Conservation (phyloP, 1,284 basidiomycete species). For the Puccinia coronata region DNA sequence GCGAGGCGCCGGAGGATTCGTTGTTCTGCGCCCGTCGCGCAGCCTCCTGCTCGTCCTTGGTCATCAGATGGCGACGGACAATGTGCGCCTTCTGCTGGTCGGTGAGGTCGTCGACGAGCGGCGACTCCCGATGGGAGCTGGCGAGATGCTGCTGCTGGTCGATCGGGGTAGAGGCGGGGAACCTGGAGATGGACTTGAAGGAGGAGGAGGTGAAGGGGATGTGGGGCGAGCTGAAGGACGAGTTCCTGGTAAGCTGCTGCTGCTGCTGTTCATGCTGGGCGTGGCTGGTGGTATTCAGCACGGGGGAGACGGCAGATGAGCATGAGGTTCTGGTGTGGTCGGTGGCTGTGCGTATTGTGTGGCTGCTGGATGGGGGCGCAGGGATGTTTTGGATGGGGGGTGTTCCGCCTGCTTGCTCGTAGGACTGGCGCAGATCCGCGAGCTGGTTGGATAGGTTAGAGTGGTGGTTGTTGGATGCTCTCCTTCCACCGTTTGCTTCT, state of each 20-base stretch:
- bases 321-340: background rate
- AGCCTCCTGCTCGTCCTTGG: constrained; percentile 41
- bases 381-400: constrained; percentile 33
- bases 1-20: too few relatives aligned
- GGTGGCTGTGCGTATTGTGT: background rate
- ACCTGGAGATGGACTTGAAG: constrained; percentile 18
- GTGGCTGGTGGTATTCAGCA: background rate
- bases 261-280: background rate
- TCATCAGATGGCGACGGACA: constrained; percentile 40
- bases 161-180: background rate
- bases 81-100: constrained; percentile 36
- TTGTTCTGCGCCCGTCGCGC: background rate
- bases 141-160: background rate
- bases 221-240: background rate
- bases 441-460: constrained; percentile 34
- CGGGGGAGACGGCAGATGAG: background rate
- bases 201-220: background rate
- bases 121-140: constrained; percentile 7
- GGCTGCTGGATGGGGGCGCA: background rate
- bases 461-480: constrained; percentile 12
- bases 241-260: constrained; percentile 28
- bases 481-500: too few relatives aligned
- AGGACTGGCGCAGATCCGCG: constrained; percentile 6
- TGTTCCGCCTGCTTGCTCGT: constrained; percentile 1
- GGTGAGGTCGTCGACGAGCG: constrained; percentile 20